phyloP scores from a whole-genome alignment of 1,139 yeast species.

The Debaryomyces udenii region DNA sequence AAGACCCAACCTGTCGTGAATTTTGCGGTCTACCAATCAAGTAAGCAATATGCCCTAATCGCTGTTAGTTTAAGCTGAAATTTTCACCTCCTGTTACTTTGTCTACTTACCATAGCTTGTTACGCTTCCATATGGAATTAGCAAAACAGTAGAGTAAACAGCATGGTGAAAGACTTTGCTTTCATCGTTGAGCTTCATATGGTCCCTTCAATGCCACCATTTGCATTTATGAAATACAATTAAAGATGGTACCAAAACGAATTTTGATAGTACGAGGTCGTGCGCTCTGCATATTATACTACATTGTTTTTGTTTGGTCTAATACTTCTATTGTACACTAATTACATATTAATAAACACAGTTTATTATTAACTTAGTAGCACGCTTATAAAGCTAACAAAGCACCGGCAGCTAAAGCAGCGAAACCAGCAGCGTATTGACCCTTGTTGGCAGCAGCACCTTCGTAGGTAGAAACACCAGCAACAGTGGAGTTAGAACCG shows the following conservation, averaged over 20 bases:
- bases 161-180: constrained; percentile 60
- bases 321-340: constrained; percentile 9
- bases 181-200: constrained; percentile 45
- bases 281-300: neutral
- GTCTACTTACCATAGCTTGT: constrained; percentile 61
- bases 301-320: neutral
- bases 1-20: constrained; percentile 73
- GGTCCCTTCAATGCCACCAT: neutral
- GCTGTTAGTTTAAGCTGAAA: constrained; percentile 14
- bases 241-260: no score
- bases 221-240: neutral
- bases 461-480: constrained; percentile 42
- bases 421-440: constrained; percentile 49
- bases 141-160: constrained; percentile 56
- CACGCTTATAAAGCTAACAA: constrained; percentile 49
- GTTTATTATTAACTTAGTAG: constrained; percentile 8
- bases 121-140: constrained; percentile 67
- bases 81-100: neutral
- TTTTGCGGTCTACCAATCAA: constrained; percentile 63
- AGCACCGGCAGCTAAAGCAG: constrained; percentile 56
- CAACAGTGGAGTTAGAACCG: constrained; percentile 27
- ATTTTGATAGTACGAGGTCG: no score
- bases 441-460: constrained; percentile 41
- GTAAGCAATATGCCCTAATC: constrained; percentile 64
- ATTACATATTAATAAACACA: constrained; percentile 8